These are phyloP conservation scores for Chaetomium globosum DNA, from an alignment of 2,329 filamentous ascomycete genomes.

Conservation along the genomic window DNA sequence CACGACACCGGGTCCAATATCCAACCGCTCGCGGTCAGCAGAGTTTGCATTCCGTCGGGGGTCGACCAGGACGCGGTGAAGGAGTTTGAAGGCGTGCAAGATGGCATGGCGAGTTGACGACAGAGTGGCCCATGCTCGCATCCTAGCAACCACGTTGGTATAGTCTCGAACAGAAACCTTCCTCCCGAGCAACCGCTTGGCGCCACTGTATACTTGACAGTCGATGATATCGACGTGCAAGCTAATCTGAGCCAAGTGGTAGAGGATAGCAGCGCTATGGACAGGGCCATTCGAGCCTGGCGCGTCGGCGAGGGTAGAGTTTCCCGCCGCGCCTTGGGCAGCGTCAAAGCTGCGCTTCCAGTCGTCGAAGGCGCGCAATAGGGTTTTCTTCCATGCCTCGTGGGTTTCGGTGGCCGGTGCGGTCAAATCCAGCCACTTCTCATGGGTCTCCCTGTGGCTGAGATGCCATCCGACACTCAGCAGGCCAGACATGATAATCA, in stretches of 20 bases:
- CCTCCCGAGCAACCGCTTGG: slow-evolving; percentile 73
- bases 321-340: slow-evolving; percentile 54
- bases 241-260: slow-evolving; percentile 85
- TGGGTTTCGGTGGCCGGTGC: slow-evolving; percentile 61
- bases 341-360: slow-evolving; percentile 86
- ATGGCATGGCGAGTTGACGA: slow-evolving; percentile 77
- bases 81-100: slow-evolving; percentile 80
- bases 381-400: slow-evolving; percentile 76
- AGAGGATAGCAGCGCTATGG: slow-evolving; percentile 77
- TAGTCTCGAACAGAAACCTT: slow-evolving; percentile 78
- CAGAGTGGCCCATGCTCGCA: slow-evolving; percentile 77
- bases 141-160: slow-evolving; percentile 69
- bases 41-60: slow-evolving; percentile 44
- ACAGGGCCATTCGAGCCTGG: slow-evolving; percentile 65
- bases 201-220: slow-evolving; percentile 85
- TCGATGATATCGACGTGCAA: slow-evolving; percentile 88
- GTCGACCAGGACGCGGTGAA: slow-evolving; percentile 71
- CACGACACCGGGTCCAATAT: slow-evolving; percentile 35
- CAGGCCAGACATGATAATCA: slow-evolving; percentile 86
- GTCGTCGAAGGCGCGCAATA: slow-evolving; percentile 79
- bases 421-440: slow-evolving; percentile 74
- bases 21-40: slow-evolving; percentile 27
- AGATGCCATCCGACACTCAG: slow-evolving; percentile 93
- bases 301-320: slow-evolving; percentile 41
- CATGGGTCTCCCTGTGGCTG: slow-evolving; percentile 81